These are phyloP conservation scores for Kalanchoe fedtschenkoi DNA, from an alignment of 164 flowering plant species.

Conservation along the genomic window DNA sequence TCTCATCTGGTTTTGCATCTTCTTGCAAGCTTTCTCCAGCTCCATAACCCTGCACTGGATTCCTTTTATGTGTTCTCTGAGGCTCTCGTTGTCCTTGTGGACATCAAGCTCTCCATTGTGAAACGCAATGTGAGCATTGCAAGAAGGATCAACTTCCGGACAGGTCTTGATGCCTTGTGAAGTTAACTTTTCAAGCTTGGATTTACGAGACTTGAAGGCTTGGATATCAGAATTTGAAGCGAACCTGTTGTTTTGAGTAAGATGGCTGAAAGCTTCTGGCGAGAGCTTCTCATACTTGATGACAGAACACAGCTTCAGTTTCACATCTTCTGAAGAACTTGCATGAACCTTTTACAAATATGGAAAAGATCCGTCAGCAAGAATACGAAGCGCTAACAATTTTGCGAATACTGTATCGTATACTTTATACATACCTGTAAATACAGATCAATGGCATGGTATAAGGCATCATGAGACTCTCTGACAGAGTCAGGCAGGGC, in stretches of 20 bases:
- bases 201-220: conserved; percentile 39
- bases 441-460: conserved; percentile 26
- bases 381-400: neutral
- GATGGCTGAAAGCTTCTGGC: conserved; percentile 31
- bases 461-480: conserved; percentile 26
- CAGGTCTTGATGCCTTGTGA: conserved; percentile 18
- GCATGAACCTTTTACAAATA: conserved; percentile 84
- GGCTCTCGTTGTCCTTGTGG: conserved; percentile 34
- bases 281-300: conserved; percentile 66
- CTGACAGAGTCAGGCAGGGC: conserved; percentile 33
- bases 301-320: conserved; percentile 31
- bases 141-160: conserved; percentile 13
- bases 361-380: too few species aligned
- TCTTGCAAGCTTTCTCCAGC: conserved; percentile 63
- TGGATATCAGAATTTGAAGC: conserved; percentile 33
- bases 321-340: conserved; percentile 56
- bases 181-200: conserved; percentile 42
- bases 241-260: conserved; percentile 44
- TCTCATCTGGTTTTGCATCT: conserved; percentile 68
- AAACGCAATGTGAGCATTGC: conserved; percentile 10
- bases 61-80: conserved; percentile 56
- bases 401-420: neutral
- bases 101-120: conserved; percentile 16
- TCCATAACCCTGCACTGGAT: conserved; percentile 87
- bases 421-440: conserved; percentile 16